These are phyloP conservation scores for Eutreptiella sp. DNA, from an alignment of 208 protist genomes.

Conservation along the genomic window DNA sequence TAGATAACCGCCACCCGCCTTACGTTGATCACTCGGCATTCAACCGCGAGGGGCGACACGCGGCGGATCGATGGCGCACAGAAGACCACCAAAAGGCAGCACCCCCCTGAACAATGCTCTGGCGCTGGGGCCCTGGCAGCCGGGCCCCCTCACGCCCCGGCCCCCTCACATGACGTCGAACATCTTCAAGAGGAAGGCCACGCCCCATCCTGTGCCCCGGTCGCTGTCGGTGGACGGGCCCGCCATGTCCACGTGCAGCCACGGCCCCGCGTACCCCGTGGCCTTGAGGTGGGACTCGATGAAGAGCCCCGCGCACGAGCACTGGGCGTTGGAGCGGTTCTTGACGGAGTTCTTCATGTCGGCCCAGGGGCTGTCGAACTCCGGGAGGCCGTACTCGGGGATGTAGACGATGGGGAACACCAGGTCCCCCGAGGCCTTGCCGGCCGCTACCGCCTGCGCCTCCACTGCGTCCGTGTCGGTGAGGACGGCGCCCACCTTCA, in stretches of 20 bases:
- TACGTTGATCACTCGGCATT: no score
- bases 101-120: no score
- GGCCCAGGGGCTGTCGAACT: conserved; percentile 55
- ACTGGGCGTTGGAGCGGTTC: conserved; percentile 49
- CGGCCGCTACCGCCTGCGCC: conserved; percentile 46
- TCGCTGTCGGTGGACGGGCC: conserved; percentile 46
- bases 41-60: no score
- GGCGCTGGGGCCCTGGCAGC: no score
- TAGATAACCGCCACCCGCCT: no score
- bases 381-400: conserved; percentile 61
- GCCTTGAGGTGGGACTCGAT: conserved; percentile 49
- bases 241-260: conserved; percentile 74
- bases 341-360: conserved; percentile 66
- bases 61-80: no score
- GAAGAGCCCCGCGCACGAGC: conserved; percentile 68
- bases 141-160: no score
- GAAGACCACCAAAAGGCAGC: no score
- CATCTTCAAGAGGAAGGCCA: no score
- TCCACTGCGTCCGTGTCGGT: conserved; percentile 55
- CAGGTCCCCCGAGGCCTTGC: conserved; percentile 52
- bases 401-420: conserved; percentile 73
- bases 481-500: conserved; percentile 62
- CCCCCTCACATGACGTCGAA: no score
- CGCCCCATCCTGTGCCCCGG: no score
- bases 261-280: conserved; percentile 54